Conservation (phyloP, 768 basidiomycete genomes). For the Mycena indigotica region DNA sequence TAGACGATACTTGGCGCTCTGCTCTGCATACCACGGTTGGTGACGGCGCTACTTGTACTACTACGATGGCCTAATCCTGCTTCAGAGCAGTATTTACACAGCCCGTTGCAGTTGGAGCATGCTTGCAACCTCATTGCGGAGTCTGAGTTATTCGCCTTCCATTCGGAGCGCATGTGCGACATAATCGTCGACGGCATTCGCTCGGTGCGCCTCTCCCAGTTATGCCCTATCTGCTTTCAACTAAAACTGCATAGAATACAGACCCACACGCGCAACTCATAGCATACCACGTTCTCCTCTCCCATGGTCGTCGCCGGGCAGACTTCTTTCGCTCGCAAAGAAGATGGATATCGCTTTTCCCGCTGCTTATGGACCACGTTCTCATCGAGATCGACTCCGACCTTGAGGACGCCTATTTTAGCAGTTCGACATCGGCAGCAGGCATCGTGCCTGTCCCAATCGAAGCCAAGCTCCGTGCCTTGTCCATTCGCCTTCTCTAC, state of each 20-base stretch:
- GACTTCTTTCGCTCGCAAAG: slow-evolving; percentile 78
- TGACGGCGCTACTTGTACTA: slow-evolving; percentile 5
- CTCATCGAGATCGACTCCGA: slow-evolving; percentile 80
- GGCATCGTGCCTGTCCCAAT: slow-evolving; percentile 65
- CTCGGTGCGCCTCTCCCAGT: slow-evolving; percentile 47
- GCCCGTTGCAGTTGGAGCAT: slow-evolving; percentile 80
- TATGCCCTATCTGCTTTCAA: slow-evolving; percentile 5
- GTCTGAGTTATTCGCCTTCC: slow-evolving; percentile 87
- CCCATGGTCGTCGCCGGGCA: slow-evolving; percentile 68
- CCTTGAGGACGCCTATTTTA: slow-evolving; percentile 59
- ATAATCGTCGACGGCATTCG: slow-evolving; percentile 70
- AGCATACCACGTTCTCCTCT: slow-evolving; percentile 74
- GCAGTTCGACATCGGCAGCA: slow-evolving; percentile 35
- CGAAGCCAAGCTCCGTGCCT: slow-evolving; percentile 76
- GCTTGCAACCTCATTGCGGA: slow-evolving; percentile 75
- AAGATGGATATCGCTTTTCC: slow-evolving; percentile 81
- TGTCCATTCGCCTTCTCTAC: slow-evolving; percentile 79
- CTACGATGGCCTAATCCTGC: slow-evolving; percentile 6
- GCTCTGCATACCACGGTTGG: slow-evolving; percentile 86
- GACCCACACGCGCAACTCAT: slow-evolving; percentile 85
- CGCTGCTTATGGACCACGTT: slow-evolving; percentile 83
- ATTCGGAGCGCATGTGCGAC: slow-evolving; percentile 91
- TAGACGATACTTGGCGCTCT: slow-evolving; percentile 74
- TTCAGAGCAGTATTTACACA: slow-evolving; percentile 80
- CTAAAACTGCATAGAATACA: slow-evolving; percentile 58